Base-by-base conservation (phyloP, 2,329 filamentous ascomycete species). In the Botryotinia narcissicola region DNA sequence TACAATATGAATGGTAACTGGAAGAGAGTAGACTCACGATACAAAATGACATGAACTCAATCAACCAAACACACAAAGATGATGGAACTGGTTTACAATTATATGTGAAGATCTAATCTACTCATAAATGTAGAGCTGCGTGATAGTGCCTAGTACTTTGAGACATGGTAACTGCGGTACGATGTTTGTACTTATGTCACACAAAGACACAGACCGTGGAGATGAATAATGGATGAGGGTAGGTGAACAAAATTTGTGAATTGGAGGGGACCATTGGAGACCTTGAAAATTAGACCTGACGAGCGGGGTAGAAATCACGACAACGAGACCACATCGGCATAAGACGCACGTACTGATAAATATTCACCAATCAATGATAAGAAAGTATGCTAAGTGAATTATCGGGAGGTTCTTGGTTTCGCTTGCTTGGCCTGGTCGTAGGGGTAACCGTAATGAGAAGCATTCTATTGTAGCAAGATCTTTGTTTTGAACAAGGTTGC, bases 221-320 rank as follows among this genome's bases (percentile, higher is more conserved):
- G 12, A 1, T 54, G 25, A 1, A 54, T 16, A n/a, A 54, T n/a
- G 12, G 16, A 54, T n/a, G 25, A n/a, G 25, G 4, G 12, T 14
- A 54, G 25, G 5, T 3, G 6, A 54, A 6, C 0, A 54, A 3
- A 6, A 2, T n/a, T 7, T 3, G 12, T n/a, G 25, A n/a, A n/a
- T n/a, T n/a, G 12, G 48, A 54, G 48, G 48, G 48, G 48, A 54
- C 25, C 48, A n/a, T n/a, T 14, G 22, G 16, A n/a, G 48, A 54
- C 48, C 48, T 54, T 14, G 25, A 54, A 54, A 54, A n/a, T 54
- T 54, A 25, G 25, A 51, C 25, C 7, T n/a, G 48, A 51, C 25
- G 12, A n/a, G 48, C 48, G 48, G 48, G 48, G 25, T n/a, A 14
- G n/a, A 25, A 51, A 51, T n/a, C 48, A 12, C 25, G 48, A 54